Percentiles rank a stretch among this genome's conserved stretches.
These are phyloP conservation scores for Adiantum capillusveneris DNA, from an alignment of 75 land plant genomes.

Conservation along the genomic window DNA sequence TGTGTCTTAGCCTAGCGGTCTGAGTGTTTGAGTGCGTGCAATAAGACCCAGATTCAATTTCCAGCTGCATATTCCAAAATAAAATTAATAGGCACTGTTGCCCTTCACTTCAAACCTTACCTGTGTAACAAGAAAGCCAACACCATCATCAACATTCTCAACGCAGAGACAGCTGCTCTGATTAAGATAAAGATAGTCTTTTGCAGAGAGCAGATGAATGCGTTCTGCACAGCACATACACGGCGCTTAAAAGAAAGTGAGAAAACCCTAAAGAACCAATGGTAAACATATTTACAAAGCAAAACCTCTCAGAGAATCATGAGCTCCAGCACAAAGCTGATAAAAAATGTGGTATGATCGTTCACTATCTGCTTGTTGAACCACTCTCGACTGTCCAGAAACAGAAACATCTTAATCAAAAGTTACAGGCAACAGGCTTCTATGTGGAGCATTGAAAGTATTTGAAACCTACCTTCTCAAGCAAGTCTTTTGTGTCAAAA, in stretches of 20 bases:
- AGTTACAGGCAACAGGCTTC: too few relatives aligned
- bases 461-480: constrained; percentile 57
- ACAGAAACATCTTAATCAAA: too few relatives aligned
- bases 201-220: constrained; percentile 36
- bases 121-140: constrained; percentile 44
- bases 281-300: too few relatives aligned
- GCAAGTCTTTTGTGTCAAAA: constrained; percentile 33
- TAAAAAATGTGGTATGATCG: constrained; percentile 93
- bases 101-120: constrained; percentile 22
- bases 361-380: constrained; percentile 70
- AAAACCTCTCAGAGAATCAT: constrained; percentile 49
- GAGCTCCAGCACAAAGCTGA: constrained; percentile 96
- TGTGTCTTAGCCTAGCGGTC: too few relatives aligned
- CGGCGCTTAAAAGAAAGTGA: not conserved
- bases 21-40: too few relatives aligned
- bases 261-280: too few relatives aligned
- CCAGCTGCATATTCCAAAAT: too few relatives aligned
- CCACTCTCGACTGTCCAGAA: constrained; percentile 77
- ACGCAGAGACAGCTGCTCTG: constrained; percentile 66
- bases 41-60: too few relatives aligned
- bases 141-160: constrained; percentile 70
- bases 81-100: too few relatives aligned
- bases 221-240: not conserved
- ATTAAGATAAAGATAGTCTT: constrained; percentile 60
- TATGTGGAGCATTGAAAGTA: too few relatives aligned